Conservation (phyloP, 108 stramenopile species). For the Fistulifera pelliculosa region DNA sequence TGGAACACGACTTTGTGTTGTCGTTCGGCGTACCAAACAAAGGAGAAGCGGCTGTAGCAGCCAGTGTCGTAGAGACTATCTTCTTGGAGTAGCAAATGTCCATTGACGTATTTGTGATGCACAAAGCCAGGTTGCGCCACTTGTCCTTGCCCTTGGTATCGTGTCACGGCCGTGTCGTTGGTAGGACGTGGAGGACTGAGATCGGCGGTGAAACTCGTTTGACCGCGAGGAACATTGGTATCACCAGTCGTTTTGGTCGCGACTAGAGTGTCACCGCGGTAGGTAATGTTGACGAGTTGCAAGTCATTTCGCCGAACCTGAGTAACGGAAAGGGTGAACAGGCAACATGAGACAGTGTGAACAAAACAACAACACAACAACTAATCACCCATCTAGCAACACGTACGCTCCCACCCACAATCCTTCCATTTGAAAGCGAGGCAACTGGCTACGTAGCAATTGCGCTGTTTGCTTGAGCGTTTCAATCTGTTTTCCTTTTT, state of each 20-base stretch:
- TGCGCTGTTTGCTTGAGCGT: conserved; percentile 18
- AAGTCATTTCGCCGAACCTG: conserved; percentile 59
- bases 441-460: conserved; percentile 40
- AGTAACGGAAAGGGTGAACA: neutral
- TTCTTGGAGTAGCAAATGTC: conserved; percentile 46
- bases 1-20: conserved; percentile 32
- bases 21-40: too few species aligned
- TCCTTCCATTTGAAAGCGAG: conserved; percentile 72
- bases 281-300: conserved; percentile 67
- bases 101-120: conserved; percentile 65
- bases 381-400: conserved; percentile 2
- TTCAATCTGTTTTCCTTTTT: conserved; percentile 19
- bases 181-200: conserved; percentile 18
- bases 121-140: conserved; percentile 50
- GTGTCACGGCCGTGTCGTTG: conserved; percentile 7
- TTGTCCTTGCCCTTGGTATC: conserved; percentile 52
- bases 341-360: too few species aligned
- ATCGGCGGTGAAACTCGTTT: conserved; percentile 72
- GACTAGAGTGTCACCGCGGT: conserved; percentile 59
- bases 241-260: conserved; percentile 80
- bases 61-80: too few species aligned
- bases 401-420: conserved; percentile 82
- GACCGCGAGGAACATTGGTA: conserved; percentile 61
- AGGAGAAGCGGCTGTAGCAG: too few species aligned
- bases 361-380: neutral